Evolutionary conservation across 495 filamentous ascomycete species (phyloP), one percentile per base, ranked within the genome.

Genomic region (Penicillium cinerascens): DNA sequence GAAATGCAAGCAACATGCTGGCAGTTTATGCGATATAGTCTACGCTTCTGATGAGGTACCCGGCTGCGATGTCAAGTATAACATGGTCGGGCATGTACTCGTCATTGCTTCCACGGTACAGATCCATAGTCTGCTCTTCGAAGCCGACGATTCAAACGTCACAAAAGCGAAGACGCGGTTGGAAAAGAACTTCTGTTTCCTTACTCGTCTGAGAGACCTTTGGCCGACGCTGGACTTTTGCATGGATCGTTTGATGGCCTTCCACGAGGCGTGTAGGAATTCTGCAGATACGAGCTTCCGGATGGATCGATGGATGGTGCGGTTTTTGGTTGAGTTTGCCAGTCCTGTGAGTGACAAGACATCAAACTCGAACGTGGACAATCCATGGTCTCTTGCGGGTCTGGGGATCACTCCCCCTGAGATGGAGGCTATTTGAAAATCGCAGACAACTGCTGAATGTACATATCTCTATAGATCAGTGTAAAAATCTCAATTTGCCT

Each of bases 251-350:
- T 51, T 76, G 6, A 58, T 61, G 41, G 59, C 59, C 5, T 76
- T 76, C 43, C 73, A 76, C 46, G 56, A 66, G 13, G 65, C 66
- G 10, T 76, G 73, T 49, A 55, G 59, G 47, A 47, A 49, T 17
- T 63, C 54, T 11, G 58, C 61, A 43, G 64, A 62, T 45, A 63
- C 60, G 5, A 61, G 51, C 21, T 72, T 72, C 46, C 51, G 60
- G 22, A 47, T 76, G 51, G 73, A 76, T 65, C 51, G 49, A 41
- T 76, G 73, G 73, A 76, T 74, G 70, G 37, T 39, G n/a, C n/a
- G 37, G 3, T 39, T 39, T 10, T 16, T 39, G 37, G 37, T 16
- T 17, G 37, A 39, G 37, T 17, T 39, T 20, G 37, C 37, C n/a
- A 39, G 37, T 20, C 37, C 18, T 4, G 16, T 39, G 37, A 20